Conservation (phyloP, 495 filamentous ascomycete species). For the Aspergillus carlsbadensis region DNA sequence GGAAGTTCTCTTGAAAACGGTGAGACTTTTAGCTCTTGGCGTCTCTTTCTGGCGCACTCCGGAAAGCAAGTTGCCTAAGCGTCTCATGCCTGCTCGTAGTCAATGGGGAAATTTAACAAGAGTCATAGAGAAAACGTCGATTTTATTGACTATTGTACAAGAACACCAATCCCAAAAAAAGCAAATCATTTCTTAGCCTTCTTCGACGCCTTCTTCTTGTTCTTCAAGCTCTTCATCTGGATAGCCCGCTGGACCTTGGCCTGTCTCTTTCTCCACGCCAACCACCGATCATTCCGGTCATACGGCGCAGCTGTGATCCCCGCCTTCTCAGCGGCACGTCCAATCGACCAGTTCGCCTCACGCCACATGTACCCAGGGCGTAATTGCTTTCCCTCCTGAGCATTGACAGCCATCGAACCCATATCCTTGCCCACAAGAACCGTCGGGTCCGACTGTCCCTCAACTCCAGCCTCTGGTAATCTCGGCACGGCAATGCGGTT, state of each 20-base stretch:
- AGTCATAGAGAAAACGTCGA: too few relatives aligned
- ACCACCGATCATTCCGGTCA: slow-evolving; percentile 56
- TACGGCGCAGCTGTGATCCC: slow-evolving; percentile 52
- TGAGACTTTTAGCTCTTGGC: too few relatives aligned
- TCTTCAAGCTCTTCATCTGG: slow-evolving; percentile 59
- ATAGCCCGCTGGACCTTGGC: slow-evolving; percentile 51
- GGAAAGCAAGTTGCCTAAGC: too few relatives aligned
- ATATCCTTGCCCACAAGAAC: slow-evolving; percentile 24
- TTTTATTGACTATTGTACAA: slow-evolving; percentile 36
- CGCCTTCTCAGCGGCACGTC: slow-evolving; percentile 60
- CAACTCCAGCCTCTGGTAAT: slow-evolving; percentile 26
- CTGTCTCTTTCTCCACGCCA: slow-evolving; percentile 61
- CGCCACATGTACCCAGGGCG: slow-evolving; percentile 76
- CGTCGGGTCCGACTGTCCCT: slow-evolving; percentile 36
- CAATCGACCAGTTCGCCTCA: slow-evolving; percentile 84
- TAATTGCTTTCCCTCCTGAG: slow-evolving; percentile 48
- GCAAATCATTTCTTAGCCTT: slow-evolving; percentile 32
- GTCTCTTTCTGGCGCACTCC: slow-evolving; percentile 16
- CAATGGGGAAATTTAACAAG: too few relatives aligned
- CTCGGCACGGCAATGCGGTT: slow-evolving; percentile 59
- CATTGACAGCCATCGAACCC: slow-evolving; percentile 30
- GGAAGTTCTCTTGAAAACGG: too few relatives aligned
- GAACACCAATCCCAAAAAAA: slow-evolving; percentile 28
- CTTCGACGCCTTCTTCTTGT: slow-evolving; percentile 48
- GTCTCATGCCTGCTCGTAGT: too few relatives aligned